phyloP scores from a whole-genome alignment of 2,329 filamentous ascomycete genomes.

The Aspergillus quadrilineatus region DNA sequence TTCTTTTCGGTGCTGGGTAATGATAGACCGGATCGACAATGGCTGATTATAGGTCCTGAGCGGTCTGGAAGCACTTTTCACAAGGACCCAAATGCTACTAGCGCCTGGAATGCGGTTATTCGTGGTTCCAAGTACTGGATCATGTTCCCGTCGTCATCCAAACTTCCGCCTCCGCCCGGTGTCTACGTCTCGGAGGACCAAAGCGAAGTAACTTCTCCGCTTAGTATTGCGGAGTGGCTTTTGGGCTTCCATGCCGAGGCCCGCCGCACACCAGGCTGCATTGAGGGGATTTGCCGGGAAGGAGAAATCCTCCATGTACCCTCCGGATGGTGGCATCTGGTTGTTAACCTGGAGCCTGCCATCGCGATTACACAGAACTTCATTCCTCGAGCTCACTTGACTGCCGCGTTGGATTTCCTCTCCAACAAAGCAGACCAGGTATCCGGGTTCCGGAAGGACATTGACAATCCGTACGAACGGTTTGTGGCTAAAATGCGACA shows the following conservation, averaged over 20 bases:
- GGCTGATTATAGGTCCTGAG: constrained; percentile 87
- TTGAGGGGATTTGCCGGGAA: constrained; percentile 78
- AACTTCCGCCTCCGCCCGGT: constrained; percentile 70
- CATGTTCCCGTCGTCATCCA: constrained; percentile 78
- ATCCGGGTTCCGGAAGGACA: constrained; percentile 74
- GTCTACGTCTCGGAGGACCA: constrained; percentile 87
- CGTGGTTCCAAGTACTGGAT: constrained; percentile 96
- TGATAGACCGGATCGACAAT: constrained; percentile 81
- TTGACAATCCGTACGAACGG: constrained; percentile 70
- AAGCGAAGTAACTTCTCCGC: constrained; percentile 87
- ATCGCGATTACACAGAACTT: constrained; percentile 96
- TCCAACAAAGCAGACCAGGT: constrained; percentile 80
- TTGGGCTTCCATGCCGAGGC: constrained; percentile 85
- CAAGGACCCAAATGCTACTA: constrained; percentile 70
- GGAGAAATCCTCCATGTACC: constrained; percentile 92
- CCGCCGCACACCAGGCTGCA: constrained; percentile 69
- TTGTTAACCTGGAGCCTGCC: constrained; percentile 80
- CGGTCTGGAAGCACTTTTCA: constrained; percentile 92
- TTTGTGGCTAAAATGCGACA: constrained; percentile 69
- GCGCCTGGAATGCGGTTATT: constrained; percentile 92
- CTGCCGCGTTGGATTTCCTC: constrained; percentile 75
- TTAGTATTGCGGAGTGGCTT: constrained; percentile 97
- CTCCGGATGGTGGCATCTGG: constrained; percentile 94
- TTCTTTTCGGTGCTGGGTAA: constrained; percentile 75
- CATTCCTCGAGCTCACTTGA: constrained; percentile 72